Conservation (phyloP, 2,329 filamentous ascomycete species). For the Aspergillus ochraceoroseus region DNA sequence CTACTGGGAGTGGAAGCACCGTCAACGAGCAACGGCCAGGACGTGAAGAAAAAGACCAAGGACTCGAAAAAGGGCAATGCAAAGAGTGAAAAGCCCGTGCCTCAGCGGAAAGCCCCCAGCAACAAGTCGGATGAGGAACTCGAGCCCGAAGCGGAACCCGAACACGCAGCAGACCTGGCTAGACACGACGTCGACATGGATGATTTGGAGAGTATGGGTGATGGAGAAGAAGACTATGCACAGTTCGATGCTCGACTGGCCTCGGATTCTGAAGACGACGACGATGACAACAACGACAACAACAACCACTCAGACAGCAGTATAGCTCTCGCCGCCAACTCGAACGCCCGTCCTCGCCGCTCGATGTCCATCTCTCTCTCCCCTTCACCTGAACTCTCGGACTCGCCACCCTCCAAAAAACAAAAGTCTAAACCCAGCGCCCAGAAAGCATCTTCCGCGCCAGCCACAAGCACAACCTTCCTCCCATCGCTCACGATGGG, state of each 20-base stretch:
- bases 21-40: too few species aligned
- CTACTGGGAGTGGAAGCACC: slow-evolving; percentile 36
- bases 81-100: background rate
- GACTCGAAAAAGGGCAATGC: too few species aligned
- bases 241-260: slow-evolving; percentile 37
- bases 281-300: slow-evolving; percentile 12
- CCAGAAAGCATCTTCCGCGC: slow-evolving; percentile 25
- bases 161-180: slow-evolving; percentile 7
- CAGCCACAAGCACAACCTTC: slow-evolving; percentile 48
- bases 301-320: slow-evolving; percentile 6
- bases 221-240: slow-evolving; percentile 28
- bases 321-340: background rate
- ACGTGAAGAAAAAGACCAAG: too few species aligned
- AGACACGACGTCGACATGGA: slow-evolving; percentile 20
- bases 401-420: slow-evolving; percentile 19
- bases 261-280: slow-evolving; percentile 25
- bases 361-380: slow-evolving; percentile 37
- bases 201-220: slow-evolving; percentile 26
- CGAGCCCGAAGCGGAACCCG: slow-evolving; percentile 1
- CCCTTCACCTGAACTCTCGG: slow-evolving; percentile 30
- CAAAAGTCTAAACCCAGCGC: slow-evolving; percentile 18
- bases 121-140: slow-evolving; percentile 4
- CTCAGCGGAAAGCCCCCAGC: too few species aligned
- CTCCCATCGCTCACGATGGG: slow-evolving; percentile 58
- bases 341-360: slow-evolving; percentile 13